phyloP scores from a whole-genome alignment of 2,329 filamentous ascomycete species.

The Domatiomyces catenatus region DNA sequence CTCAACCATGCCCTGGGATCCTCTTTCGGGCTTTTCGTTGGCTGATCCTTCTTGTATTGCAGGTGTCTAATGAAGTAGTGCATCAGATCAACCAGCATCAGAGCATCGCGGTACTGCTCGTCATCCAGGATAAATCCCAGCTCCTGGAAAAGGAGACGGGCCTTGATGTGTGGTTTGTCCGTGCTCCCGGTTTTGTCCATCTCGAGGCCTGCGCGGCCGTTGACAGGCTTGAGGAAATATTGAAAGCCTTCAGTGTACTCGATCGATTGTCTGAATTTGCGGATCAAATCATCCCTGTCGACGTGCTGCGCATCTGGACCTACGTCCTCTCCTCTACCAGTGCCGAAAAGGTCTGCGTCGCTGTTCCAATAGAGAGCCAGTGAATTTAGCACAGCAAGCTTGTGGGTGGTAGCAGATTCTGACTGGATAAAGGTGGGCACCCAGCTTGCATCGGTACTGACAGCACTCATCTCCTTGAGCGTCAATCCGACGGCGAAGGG shows the following conservation, averaged over 20 bases:
- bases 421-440: conserved; percentile 90
- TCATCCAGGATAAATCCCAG: conserved; percentile 96
- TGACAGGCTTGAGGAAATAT: conserved; percentile 91
- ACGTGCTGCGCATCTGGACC: conserved; percentile 44
- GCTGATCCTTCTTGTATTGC: conserved; percentile 86
- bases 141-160: conserved; percentile 84
- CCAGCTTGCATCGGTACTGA: conserved; percentile 93
- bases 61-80: conserved; percentile 97
- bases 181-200: conserved; percentile 80
- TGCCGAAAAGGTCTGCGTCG: conserved; percentile 67
- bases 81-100: conserved; percentile 98
- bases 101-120: conserved; percentile 85
- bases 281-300: conserved; percentile 60
- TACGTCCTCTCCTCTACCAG: conserved; percentile 56
- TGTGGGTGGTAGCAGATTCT: conserved; percentile 68
- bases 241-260: conserved; percentile 65
- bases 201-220: conserved; percentile 83
- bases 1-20: conserved; percentile 83
- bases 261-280: conserved; percentile 65
- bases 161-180: conserved; percentile 72
- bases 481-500: conserved; percentile 88
- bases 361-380: conserved; percentile 98
- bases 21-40: conserved; percentile 69
- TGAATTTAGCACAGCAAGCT: conserved; percentile 77
- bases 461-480: conserved; percentile 87